Evolutionary conservation across 2,329 filamentous ascomycete species (phyloP).

Genomic region (Diaporthe velutina): DNA sequence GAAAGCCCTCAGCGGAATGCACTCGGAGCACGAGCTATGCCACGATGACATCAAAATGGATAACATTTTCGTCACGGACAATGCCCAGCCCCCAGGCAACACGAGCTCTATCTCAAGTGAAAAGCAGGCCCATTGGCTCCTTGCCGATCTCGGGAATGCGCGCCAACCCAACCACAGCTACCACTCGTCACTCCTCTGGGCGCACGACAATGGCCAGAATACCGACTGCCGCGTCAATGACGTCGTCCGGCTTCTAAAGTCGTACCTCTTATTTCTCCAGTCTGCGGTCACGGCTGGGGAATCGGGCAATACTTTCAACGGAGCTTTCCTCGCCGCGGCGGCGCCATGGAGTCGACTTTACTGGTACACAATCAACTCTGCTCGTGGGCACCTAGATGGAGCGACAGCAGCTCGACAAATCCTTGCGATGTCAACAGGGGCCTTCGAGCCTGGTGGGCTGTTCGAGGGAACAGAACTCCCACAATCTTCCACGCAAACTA

Average conservation of each 20-base stretch:
- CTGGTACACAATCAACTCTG: slow-evolving; percentile 42
- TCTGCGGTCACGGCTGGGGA: slow-evolving; percentile 37
- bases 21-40: slow-evolving; percentile 45
- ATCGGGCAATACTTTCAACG: slow-evolving; percentile 44
- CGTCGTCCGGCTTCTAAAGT: slow-evolving; percentile 47
- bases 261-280: slow-evolving; percentile 48
- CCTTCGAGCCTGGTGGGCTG: slow-evolving; percentile 1
- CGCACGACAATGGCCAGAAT: slow-evolving; percentile 45
- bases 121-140: slow-evolving; percentile 46
- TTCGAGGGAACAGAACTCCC: background rate
- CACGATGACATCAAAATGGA: slow-evolving; percentile 51
- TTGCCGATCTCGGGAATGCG: slow-evolving; percentile 50
- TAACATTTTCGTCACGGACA: slow-evolving; percentile 47
- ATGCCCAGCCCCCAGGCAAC: background rate
- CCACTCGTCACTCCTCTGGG: slow-evolving; percentile 49
- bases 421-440: slow-evolving; percentile 31
- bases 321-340: slow-evolving; percentile 43
- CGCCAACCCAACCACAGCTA: slow-evolving; percentile 48
- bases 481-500: too few species aligned
- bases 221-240: slow-evolving; percentile 51
- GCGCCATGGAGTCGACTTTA: slow-evolving; percentile 46
- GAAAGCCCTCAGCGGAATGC: slow-evolving; percentile 45
- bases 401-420: slow-evolving; percentile 18
- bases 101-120: background rate
- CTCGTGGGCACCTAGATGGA: background rate